Conservation (phyloP, 805 yeast species). For the Ogataea methanolica region DNA sequence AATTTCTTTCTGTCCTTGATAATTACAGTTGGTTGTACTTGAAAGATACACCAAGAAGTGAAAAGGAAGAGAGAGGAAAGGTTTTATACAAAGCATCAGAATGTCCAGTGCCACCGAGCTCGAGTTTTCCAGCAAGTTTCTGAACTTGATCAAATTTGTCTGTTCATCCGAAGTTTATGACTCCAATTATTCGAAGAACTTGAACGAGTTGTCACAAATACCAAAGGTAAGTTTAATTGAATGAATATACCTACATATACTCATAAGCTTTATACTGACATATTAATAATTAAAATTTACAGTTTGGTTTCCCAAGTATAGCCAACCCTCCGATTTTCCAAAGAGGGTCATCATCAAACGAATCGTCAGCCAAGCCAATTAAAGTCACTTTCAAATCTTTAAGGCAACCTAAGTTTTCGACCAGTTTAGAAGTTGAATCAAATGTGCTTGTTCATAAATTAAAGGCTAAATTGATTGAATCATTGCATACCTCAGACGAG, state of each 20-base stretch:
- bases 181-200: conserved; percentile 6
- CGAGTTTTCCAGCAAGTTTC: conserved; percentile 45
- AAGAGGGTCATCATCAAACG: conserved; percentile 22
- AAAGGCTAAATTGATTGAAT: conserved; percentile 33
- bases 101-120: conserved; percentile 29
- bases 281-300: neutral
- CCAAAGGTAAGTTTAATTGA: conserved; percentile 9
- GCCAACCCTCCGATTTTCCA: conserved; percentile 25
- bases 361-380: conserved; percentile 14
- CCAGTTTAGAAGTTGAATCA: conserved; percentile 16
- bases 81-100: neutral
- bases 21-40: neutral
- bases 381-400: conserved; percentile 54
- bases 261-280: neutral
- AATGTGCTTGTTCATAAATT: conserved; percentile 30
- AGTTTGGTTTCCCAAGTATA: conserved; percentile 12
- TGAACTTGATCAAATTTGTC: conserved; percentile 43
- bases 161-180: conserved; percentile 25
- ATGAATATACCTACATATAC: neutral
- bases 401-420: conserved; percentile 63
- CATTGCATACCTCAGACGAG: conserved; percentile 20
- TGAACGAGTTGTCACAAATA: conserved; percentile 4
- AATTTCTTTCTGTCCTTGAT: neutral
- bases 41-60: neutral
- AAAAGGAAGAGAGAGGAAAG: neutral